Base-by-base conservation (phyloP, 2,329 filamentous ascomycete species). In the Ophiostoma quercus region DNA sequence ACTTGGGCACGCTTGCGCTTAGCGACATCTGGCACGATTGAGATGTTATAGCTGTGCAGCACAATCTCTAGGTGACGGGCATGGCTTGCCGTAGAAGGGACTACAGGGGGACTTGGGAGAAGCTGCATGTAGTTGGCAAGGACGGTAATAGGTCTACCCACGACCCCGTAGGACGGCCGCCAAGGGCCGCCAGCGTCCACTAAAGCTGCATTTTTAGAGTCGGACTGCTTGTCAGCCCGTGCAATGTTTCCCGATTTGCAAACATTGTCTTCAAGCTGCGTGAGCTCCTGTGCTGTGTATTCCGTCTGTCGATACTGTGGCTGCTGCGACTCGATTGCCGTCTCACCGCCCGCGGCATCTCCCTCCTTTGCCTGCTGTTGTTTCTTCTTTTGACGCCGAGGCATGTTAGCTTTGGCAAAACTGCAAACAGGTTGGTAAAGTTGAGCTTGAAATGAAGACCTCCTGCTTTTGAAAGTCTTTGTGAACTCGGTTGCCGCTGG, bases 91-190 rank as follows among this genome's bases (percentile, higher is more conserved):
- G n/a, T 1, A 25, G 51, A 9, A 25, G n/a, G 11, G 3, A n/a
- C 6, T 9, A 12, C 22, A 3, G 51, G 9, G 9, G 51, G 9
- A 29, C 60, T 32, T 12, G 60, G 60, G 7, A 37, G 12, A 34
- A 63, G 60, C 29, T 63, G 60, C 60, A 63, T 63, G 25, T 63
- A 63, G 29, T 63, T 63, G 60, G 60, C 60, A 19, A 19, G 29
- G 29, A 63, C 60, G 6, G 60, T 34, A 9, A 63, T 37, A 5
- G 60, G 16, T 14, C 32, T 32, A 34, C 60, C 60, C 11, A 14
- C 29, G 32, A 37, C 29, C 3, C 60, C 60, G 60, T 63, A 63
- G 6, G 60, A 29, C 2, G 60, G 60, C 60, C 60, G 60, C 60
- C 60, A 37, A n/a, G 60, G 60, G 12, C 60, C 60, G 11, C 25